Evolutionary conservation across 2,329 filamentous ascomycete species (phyloP), one percentile per base, ranked within the genome.

Genomic region (Clonostachys byssicola): DNA sequence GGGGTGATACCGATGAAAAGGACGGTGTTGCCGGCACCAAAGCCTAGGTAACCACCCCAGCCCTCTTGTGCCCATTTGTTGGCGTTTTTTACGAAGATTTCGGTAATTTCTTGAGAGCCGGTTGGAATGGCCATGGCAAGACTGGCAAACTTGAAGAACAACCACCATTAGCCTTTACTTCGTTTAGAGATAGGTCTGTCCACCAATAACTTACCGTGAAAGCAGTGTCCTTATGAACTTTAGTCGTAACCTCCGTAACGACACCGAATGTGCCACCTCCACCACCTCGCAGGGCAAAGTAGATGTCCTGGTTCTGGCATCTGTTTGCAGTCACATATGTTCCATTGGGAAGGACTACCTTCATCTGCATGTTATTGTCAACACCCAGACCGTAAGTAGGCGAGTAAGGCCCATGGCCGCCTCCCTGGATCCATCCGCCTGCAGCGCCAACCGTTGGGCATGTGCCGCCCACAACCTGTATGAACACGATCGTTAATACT

Each of bases 261-360:
- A 79, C 61, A 3, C 68, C 76, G 51, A 72, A 80, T 10, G 66
- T 76, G 5, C 73, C 73, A 13, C 67, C 70, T 4, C 76, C 74
- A 12, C 75, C 73, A n/a, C 74, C 73, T 44, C 64, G 61, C 6
- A 77, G 58, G 12, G 75, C 77, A 75, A 74, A 81, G 58, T 74
- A 78, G 4, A 80, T 62, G 45, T 80, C 75, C 0, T 61, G 48
- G 45, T 78, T 70, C 17, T 70, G 38, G 34, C 36, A 42, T n/a
- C 42, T 45, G 42, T 47, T 52, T 12, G 51, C 49, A 38, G 44
- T 47, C 14, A 51, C 39, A 33, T 45, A 45, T 14, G 45, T 43
- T 43, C 51, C 46, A 12, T 42, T 16, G 4, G 36, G 18, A 18
- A 43, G 49, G 34, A 52, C 16, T 18, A 52, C 49, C 34, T 49